Base-by-base conservation (phyloP, 805 yeast species). In the Scheffersomyces stipitis region DNA sequence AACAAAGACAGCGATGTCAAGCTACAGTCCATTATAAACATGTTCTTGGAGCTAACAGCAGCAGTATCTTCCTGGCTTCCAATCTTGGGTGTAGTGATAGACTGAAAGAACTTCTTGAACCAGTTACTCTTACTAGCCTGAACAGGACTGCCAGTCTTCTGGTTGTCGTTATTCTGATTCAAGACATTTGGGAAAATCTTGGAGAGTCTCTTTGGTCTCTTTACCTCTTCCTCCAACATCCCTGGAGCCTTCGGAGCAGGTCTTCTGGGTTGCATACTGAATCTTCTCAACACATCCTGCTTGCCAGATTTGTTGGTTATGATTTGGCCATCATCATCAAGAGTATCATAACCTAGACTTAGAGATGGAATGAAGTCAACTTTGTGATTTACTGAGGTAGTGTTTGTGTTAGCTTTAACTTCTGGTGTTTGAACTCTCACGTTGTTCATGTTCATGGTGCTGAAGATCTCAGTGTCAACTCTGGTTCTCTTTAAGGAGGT, bases 201-300 rank as follows among this genome's bases (percentile, higher is more conserved):
- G 3, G 76, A 66, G 41, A 69, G 68, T 28, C 66, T 44, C 34
- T 59, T 51, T n/a, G n/a, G n/a, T n/a, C n/a, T n/a, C n/a, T n/a
- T n/a, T n/a, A n/a, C n/a, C n/a, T n/a, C n/a, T n/a, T n/a, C n/a
- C n/a, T n/a, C n/a, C n/a, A n/a, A n/a, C n/a, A n/a, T n/a, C n/a
- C n/a, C 44, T 8, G 71, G 71, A n/a, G 66, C 56, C 34, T 50
- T 56, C 5, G 74, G 74, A 2, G 73, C 72, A 16, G 45, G 56
- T 34, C 72, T 45, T 45, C 59, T 63, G 1, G 73, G 72, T 37
- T 54, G 61, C 45, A 66, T 56, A 24, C 67, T 59, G 29, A 58
- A 42, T 33, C 55, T 48, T 29, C 61, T 54, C 34, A 58, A 47
- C 5, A 55, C 34, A 5, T n/a, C n/a, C n/a, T n/a, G n/a, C n/a